Conservation (phyloP, 2,329 filamentous ascomycete genomes). For the Penicillium polonicum region DNA sequence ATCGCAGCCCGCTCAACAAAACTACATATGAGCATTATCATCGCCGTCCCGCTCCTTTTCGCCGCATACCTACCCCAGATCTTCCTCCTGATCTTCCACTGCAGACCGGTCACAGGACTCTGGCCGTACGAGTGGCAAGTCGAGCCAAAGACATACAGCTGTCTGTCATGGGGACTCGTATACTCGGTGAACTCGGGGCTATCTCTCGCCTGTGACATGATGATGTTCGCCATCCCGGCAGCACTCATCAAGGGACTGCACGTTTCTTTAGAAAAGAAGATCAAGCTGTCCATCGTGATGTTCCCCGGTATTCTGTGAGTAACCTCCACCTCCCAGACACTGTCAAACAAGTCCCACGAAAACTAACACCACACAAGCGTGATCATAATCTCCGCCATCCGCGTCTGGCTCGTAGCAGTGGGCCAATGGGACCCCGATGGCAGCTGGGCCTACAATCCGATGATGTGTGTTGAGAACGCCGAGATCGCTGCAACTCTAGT, state of each 20-base stretch:
- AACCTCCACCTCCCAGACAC: no score
- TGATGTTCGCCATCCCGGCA: slow-evolving; percentile 53
- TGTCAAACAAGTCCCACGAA: not conserved
- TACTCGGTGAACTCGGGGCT: slow-evolving; percentile 53
- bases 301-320: slow-evolving; percentile 52
- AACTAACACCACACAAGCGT: slow-evolving; percentile 42
- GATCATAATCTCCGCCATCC: slow-evolving; percentile 50
- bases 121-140: slow-evolving; percentile 55
- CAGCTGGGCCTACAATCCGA: slow-evolving; percentile 54
- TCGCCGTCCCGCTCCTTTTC: slow-evolving; percentile 37
- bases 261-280: slow-evolving; percentile 46
- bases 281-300: slow-evolving; percentile 50
- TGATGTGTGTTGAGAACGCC: slow-evolving; percentile 52
- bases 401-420: slow-evolving; percentile 49
- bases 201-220: slow-evolving; percentile 51
- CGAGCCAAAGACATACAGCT: slow-evolving; percentile 43
- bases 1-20: slow-evolving; percentile 40
- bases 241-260: slow-evolving; percentile 50
- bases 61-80: slow-evolving; percentile 51
- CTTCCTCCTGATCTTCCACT: slow-evolving; percentile 54
- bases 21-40: slow-evolving; percentile 23
- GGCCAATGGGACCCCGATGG: slow-evolving; percentile 49
- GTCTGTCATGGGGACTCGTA: slow-evolving; percentile 53
- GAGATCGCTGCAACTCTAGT: slow-evolving; percentile 54
- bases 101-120: slow-evolving; percentile 50